Base-by-base conservation (phyloP, 306 rosid species). In the Lithocarpus polystachyus region DNA sequence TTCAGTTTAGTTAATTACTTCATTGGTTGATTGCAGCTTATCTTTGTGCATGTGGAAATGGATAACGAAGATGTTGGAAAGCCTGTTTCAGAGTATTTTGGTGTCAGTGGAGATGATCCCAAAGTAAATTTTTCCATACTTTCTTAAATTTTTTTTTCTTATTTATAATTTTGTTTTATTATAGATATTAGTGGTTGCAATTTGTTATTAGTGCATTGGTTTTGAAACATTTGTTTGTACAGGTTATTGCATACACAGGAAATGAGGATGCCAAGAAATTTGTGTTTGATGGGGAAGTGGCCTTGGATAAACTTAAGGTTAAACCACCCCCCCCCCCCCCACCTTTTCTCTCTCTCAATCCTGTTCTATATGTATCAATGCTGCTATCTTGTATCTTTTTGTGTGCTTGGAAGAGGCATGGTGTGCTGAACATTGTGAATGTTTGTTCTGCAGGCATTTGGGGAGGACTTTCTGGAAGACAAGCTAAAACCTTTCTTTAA, bases 31-130 rank as follows among this genome's bases (percentile, higher is more conserved):
- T 60, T 89, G 92, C 93, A 96, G 99, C 91, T 96, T 83, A 82
- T 96, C 84, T 93, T 90, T 73, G 96, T 96, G 59, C 82, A 75
- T 57, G 97, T 96, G 80, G 90, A 93, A 81, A 81, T 81, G 81
- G 98, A 96, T 88, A 87, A 90, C 23, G 98, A 96, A 87, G 99
- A 93, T 77, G 88, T 87, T 71, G 98, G 99, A 79, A 91, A 85
- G 89, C 94, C 98, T 65, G 97, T 91, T 78, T 85, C 98, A 79
- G 98, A 91, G 11, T 91, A 96, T 88, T 96, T 96, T 82, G 99
- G 99, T 80, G 57, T 96, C 78, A 85, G 83, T 52, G 89, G 98
- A 56, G 85, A 84, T 88, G 93, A 53, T 84, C 96, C 98, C 76
- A 71, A 86, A 84, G 99, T 91, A 89, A 71, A 67, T 33, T 18